Conservation (phyloP, 2,329 filamentous ascomycete genomes). For the Diaporthe citrichinensis region DNA sequence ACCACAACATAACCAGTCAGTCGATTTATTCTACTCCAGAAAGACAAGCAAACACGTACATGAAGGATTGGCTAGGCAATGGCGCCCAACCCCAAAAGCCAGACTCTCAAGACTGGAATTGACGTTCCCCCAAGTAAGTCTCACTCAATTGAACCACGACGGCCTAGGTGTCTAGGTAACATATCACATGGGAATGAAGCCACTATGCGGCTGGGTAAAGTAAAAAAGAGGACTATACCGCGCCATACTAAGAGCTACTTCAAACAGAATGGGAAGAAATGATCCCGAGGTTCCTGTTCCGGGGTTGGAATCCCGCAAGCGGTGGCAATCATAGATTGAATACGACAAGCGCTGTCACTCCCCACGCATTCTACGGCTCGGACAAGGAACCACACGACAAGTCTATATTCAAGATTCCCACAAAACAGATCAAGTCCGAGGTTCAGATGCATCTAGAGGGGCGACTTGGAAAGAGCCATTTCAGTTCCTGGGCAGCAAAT, state of each 20-base stretch:
- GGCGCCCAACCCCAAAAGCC: neutral
- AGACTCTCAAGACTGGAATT: neutral
- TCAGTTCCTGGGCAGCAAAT: slow-evolving; percentile 14
- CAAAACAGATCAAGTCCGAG: neutral
- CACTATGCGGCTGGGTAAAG: neutral
- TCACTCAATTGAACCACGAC: too few species aligned
- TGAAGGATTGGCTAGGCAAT: neutral
- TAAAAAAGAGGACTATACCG: neutral
- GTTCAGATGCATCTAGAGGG: neutral
- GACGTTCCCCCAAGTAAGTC: neutral
- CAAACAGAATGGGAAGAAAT: neutral
- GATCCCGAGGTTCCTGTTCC: neutral
- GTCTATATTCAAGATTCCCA: neutral
- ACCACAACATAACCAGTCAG: neutral
- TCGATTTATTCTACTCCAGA: neutral
- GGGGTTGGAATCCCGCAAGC: neutral
- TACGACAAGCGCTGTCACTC: neutral
- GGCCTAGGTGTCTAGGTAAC: neutral
- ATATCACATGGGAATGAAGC: neutral
- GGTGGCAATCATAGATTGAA: neutral
- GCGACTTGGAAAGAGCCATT: neutral
- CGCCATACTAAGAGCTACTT: neutral
- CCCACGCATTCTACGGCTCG: slow-evolving; percentile 9
- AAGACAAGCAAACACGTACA: neutral
- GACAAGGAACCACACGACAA: neutral